Evolutionary conservation across 2,329 filamentous ascomycete species (phyloP), one percentile per base, ranked within the genome.

Genomic region (Diplodia scrobiculata): DNA sequence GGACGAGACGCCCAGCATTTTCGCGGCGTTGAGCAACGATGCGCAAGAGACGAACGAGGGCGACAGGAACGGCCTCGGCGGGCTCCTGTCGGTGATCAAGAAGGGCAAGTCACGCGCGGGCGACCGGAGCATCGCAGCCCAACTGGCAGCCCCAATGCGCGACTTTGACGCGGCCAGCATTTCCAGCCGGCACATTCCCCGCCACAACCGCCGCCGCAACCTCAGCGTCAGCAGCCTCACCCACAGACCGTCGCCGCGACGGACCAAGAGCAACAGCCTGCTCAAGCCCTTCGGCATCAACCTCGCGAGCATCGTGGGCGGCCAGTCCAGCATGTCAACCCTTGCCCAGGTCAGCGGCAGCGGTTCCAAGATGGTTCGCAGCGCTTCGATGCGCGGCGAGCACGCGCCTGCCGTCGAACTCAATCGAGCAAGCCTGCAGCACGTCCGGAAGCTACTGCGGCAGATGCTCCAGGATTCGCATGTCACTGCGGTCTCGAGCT

Each of bases 1-100:
- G 45, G 93, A 97, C 72, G 93, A 99, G 70, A 91, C 96, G 71
- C 89, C 93, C 78, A 93, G 89, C 73, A 89, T 97, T 13, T 91
- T 96, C 77, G 80, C 84, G 25, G 88, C 90, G 1, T 87, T 92
- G n/a, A 87, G 84, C 66, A 84, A 85, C 54, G 87, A 89, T 67
- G 79, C 86, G 21, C 72, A 87, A 17, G 84, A 87, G 19, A 90
- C 86, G 68, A 76, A 79, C 29, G 92, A 97, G 60, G 86, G 86
- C 64, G 93, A 97, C 68, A 90, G 86, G 72, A 80, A 87, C 45
- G 89, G 86, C 2, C 87, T 96, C 68, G 87, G 89, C 5, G 87
- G 90, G 0, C 85, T 92, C 45, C 78, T 96, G 66, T 87, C 87
- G 55, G 86, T 88, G 6, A 85, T 89, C 60, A 90, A 90, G 71